Evolutionary conservation across 257 asterid species (phyloP).

Genomic region (Eustoma russellianum): DNA sequence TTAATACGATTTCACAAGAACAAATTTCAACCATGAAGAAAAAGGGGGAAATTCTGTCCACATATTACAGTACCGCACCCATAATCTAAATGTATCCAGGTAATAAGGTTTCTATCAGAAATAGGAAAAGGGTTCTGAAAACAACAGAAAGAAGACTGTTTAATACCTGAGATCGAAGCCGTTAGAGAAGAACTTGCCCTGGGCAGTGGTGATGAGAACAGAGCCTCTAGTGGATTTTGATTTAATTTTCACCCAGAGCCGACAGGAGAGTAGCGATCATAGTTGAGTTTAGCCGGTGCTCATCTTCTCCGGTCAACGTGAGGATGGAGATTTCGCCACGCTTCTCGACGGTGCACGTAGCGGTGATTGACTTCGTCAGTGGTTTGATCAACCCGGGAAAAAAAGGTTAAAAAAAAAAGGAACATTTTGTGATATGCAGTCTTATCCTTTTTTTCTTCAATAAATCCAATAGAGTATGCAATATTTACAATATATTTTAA

Average conservation of each 20-base stretch:
- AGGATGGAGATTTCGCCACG: slow-evolving; percentile 51
- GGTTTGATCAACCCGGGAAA: too few species aligned
- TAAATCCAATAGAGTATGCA: too few species aligned
- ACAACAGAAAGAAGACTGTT: neutral
- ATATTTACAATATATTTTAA: too few species aligned
- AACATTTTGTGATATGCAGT: too few species aligned
- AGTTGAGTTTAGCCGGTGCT: slow-evolving; percentile 61
- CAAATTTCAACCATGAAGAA: too few species aligned
- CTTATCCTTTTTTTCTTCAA: too few species aligned
- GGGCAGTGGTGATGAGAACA: slow-evolving; percentile 54
- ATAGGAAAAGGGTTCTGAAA: neutral
- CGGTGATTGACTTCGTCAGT: neutral
- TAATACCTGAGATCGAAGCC: slow-evolving; percentile 56
- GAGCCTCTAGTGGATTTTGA: slow-evolving; percentile 59
- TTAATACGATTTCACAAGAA: too few species aligned
- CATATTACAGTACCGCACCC: too few species aligned
- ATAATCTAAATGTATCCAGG: too few species aligned
- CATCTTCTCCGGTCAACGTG: slow-evolving; percentile 53
- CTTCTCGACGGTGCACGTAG: slow-evolving; percentile 74
- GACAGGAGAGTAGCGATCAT: slow-evolving; percentile 54
- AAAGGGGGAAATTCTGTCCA: too few species aligned
- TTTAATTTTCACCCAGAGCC: slow-evolving; percentile 41
- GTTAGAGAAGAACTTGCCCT: slow-evolving; percentile 80
- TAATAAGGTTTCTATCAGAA: too few species aligned
- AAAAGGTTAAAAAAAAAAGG: too few species aligned